Base-by-base conservation (phyloP, 306 rosid genomes). In the Canavalia gladiata region DNA sequence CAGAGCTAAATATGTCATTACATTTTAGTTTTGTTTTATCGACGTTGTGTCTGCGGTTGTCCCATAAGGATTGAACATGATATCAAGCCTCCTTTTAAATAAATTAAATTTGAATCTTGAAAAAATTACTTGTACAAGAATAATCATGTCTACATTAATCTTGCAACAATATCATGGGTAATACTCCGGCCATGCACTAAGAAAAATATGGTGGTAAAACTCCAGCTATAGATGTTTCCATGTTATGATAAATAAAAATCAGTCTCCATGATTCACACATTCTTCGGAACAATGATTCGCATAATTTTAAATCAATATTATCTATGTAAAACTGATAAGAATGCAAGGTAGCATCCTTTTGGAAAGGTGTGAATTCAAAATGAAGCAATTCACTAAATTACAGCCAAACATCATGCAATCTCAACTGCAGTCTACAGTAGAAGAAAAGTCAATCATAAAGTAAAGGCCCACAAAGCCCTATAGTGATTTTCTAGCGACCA, bases 401-500 rank as follows among this genome's bases (percentile, higher is more conserved):
- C 81, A 76, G 12, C 41, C 71, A 75, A 75, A 82, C 72, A 81
- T 66, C 60, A 43, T 56, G 78, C 54, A 70, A 74, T 80, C 84
- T 64, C 66, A 77, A 63, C 33, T 55, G 43, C 79, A 66, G 52
- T 85, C 52, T 55, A 67, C 79, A 56, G 31, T 31, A 65, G 58
- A 76, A 71, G 76, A 47, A 31, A 72, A 69, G 13, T 66, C 46
- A 70, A 4, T 67, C 73, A 75, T 55, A 70, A 37, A 52, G 46
- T 76, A 68, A 43, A 56, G 49, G 33, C 30, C 37, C 68, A 37
- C 51, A 64, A 60, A 54, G 72, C 57, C 39, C 68, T 45, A 31
- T 6, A 35, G 45, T 57, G 67, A 81, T 69, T 37, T 43, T 68
- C 68, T 47, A 74, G 75, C 58, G 43, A 77, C 62, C 64, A 39